phyloP scores from a whole-genome alignment of 805 yeast genomes.

The Metschnikowia chrysomelidarum region DNA sequence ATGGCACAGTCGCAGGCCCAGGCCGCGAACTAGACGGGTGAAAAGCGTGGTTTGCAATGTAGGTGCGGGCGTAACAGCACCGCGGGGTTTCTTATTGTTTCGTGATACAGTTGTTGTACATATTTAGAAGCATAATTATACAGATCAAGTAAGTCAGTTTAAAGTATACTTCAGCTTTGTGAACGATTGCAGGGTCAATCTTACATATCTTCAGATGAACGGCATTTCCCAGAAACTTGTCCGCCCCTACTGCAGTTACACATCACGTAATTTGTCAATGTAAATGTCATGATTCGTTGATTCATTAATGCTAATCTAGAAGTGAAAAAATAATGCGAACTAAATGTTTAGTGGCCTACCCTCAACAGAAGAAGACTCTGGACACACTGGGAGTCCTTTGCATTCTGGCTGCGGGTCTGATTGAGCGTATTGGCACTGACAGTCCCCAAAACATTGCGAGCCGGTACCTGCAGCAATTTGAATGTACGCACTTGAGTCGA shows the following conservation, averaged over 20 bases:
- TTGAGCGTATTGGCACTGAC: slow-evolving; percentile 12
- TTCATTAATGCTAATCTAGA: no score
- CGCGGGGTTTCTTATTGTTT: no score
- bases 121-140: no score
- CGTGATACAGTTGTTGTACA: no score
- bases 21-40: slow-evolving; percentile 7
- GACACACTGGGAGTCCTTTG: slow-evolving; percentile 19
- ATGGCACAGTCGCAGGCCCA: slow-evolving; percentile 25
- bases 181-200: no score
- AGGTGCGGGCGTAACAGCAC: no score
- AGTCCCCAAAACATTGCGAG: slow-evolving; percentile 18
- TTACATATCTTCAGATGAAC: no score
- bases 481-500: slow-evolving; percentile 19
- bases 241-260: no score
- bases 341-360: slow-evolving; percentile 11
- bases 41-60: background rate
- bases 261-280: no score
- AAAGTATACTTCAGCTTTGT: no score
- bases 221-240: no score
- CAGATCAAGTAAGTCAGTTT: no score
- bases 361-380: slow-evolving; percentile 20
- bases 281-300: background rate
- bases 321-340: background rate
- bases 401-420: slow-evolving; percentile 3
- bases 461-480: slow-evolving; percentile 17